Base-by-base conservation (phyloP, 202 grass and related monocot genomes). In the Zoysia matrella region DNA sequence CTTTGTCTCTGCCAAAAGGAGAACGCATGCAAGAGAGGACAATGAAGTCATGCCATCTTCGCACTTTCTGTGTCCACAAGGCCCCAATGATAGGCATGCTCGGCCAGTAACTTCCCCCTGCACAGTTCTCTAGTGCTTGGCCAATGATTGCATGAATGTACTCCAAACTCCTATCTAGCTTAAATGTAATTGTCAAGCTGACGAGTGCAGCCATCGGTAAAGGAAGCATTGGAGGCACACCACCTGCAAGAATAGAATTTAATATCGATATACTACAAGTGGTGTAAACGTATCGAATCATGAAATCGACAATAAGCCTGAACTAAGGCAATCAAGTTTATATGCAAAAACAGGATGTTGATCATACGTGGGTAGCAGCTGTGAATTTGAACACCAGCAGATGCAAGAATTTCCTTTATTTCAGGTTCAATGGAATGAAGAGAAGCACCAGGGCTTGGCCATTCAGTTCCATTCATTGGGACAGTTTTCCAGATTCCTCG, bases 21-120 rank as follows among this genome's bases (percentile, higher is more conserved):
- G 89, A 92, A 13, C 89, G 89, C 14, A 92, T 86, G 64, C 96
- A 99, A 80, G 93, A 92, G 41, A 99, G 89, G 49, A 96, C 18
- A 15, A 99, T 99, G 58, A 99, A 99, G 65, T 99, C 87, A 76
- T 94, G 93, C 91, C 91, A 99, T 81, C 89, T 92, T 69, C 86
- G 85, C 54, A 93, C 96, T 87, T 99, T 99, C 63, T 99, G 96
- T 52, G 91, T 76, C 96, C 96, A 99, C 65, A 99, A 83, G 48
- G 93, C 92, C 60, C 83, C 96, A 83, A 96, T 95, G 58, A 99
- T 96, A 22, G 96, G 96, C 93, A 95, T 99, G 78, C 96, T 99
- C 60, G 96, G 93, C 96, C 96, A 99, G 52, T 85, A 88, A 78
- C 89, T 90, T 4, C 80, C 85, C 74, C 89, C 89, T 52, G 96